Percentiles rank a stretch among this genome's conserved stretches.
Evolutionary conservation across 2,329 filamentous ascomycete species (phyloP).

Genomic region (Moelleriella libera): DNA sequence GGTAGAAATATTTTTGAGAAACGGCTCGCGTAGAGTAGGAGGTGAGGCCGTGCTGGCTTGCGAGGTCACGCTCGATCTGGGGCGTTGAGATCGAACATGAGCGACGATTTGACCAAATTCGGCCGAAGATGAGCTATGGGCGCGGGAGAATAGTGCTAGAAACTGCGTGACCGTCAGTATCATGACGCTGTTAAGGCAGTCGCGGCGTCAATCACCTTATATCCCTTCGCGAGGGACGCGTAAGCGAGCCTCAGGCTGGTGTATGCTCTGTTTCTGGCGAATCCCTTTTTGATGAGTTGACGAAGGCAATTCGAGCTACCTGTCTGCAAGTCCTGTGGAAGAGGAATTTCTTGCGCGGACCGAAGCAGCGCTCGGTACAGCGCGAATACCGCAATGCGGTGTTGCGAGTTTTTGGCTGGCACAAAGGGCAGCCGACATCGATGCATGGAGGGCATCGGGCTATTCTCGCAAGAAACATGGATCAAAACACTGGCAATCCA

Average conservation of each 20-base stretch:
- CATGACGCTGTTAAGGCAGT: background rate
- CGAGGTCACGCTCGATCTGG: slow-evolving; percentile 6
- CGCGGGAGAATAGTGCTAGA: slow-evolving; percentile 24
- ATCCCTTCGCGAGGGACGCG: slow-evolving; percentile 51
- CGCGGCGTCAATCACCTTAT: slow-evolving; percentile 33
- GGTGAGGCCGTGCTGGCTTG: slow-evolving; percentile 2
- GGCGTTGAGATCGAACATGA: slow-evolving; percentile 20
- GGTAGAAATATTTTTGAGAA: slow-evolving; percentile 17
- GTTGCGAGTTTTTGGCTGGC: slow-evolving; percentile 35
- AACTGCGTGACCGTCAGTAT: slow-evolving; percentile 18
- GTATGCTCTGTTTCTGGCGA: slow-evolving; percentile 43
- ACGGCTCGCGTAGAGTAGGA: slow-evolving; percentile 11
- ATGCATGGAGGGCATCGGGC: background rate
- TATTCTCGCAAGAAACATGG: no score
- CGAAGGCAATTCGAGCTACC: slow-evolving; percentile 9
- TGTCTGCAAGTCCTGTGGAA: slow-evolving; percentile 22
- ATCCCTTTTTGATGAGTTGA: slow-evolving; percentile 46
- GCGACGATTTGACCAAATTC: slow-evolving; percentile 26
- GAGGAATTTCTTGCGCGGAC: slow-evolving; percentile 39
- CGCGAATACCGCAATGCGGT: slow-evolving; percentile 46
- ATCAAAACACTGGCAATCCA: no score
- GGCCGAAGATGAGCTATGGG: slow-evolving; percentile 19
- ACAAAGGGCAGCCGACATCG: slow-evolving; percentile 21
- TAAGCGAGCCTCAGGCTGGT: slow-evolving; percentile 46
- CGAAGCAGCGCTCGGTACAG: slow-evolving; percentile 58